A percentile compares a stretch with the other conserved stretches of the same genome.
Evolutionary conservation across 139 green algal genomes (phyloP).

Genomic region (Chlorella ohadii): DNA sequence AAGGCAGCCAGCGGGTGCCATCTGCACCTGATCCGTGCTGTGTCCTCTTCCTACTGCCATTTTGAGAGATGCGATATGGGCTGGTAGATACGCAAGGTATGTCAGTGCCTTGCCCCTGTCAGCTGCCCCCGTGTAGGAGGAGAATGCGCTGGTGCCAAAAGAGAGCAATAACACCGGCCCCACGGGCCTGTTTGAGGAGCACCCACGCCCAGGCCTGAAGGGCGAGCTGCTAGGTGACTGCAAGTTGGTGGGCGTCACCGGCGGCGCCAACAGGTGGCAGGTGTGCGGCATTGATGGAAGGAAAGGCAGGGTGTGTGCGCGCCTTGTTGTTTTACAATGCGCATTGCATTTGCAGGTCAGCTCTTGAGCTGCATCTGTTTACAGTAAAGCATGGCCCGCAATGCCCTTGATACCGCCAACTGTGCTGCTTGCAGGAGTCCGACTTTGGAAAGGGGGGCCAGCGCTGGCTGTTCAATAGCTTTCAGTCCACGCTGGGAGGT

Average conservation of each 20-base stretch:
- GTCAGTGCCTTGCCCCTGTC: no score
- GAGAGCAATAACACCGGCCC: not conserved
- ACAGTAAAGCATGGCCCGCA: no score
- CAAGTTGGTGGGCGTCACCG: not conserved
- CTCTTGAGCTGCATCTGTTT: no score
- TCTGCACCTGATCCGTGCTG: no score
- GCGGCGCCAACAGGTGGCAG: not conserved
- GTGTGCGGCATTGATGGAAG: not conserved
- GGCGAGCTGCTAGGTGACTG: not conserved
- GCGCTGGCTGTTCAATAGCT: conserved; percentile 1
- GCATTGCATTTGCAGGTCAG: no score
- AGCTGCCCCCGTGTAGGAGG: not conserved
- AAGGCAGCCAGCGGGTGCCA: no score
- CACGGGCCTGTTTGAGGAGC: not conserved
- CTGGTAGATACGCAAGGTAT: no score
- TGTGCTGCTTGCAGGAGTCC: not conserved
- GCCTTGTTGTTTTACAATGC: no score
- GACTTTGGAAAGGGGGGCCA: not conserved
- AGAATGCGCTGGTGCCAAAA: not conserved
- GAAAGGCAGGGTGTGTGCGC: no score
- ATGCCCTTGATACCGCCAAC: no score
- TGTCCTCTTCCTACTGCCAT: no score
- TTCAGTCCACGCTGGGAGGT: not conserved
- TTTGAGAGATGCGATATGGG: no score
- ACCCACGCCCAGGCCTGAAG: not conserved